These are phyloP conservation scores for Naganishia randhawae DNA, from an alignment of 768 basidiomycete species.

Conservation along the genomic window DNA sequence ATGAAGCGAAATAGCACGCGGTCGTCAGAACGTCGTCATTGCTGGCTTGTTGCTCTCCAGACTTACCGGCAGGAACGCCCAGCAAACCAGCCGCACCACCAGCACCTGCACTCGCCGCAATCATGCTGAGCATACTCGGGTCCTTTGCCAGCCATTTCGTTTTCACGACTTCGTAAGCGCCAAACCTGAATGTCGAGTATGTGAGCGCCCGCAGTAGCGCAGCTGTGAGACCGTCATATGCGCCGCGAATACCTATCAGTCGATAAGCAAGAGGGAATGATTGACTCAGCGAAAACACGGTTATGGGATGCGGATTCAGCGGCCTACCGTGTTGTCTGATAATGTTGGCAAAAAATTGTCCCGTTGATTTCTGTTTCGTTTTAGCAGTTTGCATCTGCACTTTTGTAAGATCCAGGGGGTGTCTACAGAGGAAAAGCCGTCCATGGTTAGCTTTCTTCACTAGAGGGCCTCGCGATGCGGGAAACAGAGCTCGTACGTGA, in stretches of 20 bases:
- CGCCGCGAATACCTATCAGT: constrained; percentile 40
- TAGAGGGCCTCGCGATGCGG: too few species aligned
- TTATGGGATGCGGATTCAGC: neutral
- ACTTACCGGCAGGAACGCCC: constrained; percentile 45
- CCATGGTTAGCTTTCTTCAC: neutral
- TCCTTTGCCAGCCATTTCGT: constrained; percentile 22
- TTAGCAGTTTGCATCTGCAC: constrained; percentile 32
- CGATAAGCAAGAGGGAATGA: neutral
- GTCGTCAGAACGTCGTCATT: neutral
- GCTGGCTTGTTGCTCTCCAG: too few species aligned
- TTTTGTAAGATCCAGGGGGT: constrained; percentile 31
- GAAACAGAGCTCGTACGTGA: constrained; percentile 15
- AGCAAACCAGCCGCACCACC: constrained; percentile 46
- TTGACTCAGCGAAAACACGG: neutral
- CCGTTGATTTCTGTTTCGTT: constrained; percentile 26
- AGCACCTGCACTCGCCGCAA: constrained; percentile 42
- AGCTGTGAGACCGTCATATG: constrained; percentile 47
- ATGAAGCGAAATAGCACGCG: neutral
- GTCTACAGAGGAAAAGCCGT: neutral
- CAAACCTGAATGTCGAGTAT: constrained; percentile 38
- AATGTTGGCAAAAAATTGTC: constrained; percentile 26
- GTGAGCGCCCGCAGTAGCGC: constrained; percentile 41
- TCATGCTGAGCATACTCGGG: constrained; percentile 33
- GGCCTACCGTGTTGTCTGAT: constrained; percentile 25
- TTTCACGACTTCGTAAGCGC: constrained; percentile 48